Conservation (phyloP, 2,329 filamentous ascomycete genomes). For the Penicillium expansum region DNA sequence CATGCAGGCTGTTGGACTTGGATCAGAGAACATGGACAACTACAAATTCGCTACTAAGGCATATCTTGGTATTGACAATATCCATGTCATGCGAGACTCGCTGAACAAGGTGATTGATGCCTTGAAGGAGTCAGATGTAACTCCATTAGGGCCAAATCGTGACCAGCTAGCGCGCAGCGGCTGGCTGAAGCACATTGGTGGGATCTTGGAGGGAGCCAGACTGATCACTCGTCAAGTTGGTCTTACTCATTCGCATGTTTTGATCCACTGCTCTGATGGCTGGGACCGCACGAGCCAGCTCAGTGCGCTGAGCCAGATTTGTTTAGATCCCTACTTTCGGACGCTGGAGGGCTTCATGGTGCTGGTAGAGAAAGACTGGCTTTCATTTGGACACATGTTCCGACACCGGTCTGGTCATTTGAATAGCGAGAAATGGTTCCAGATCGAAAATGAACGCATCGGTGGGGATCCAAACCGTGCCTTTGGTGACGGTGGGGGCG, state of each 20-base stretch:
- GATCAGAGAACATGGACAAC: conserved; percentile 96
- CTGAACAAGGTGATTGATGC: conserved; percentile 83
- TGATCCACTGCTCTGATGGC: conserved; percentile 97
- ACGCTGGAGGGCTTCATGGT: conserved; percentile 94
- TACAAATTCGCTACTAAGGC: conserved; percentile 89
- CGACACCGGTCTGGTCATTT: conserved; percentile 84
- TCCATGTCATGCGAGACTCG: conserved; percentile 95
- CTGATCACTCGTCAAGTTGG: conserved; percentile 85
- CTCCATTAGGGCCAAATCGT: conserved; percentile 74
- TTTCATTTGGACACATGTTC: conserved; percentile 98
- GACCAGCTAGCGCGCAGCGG: conserved; percentile 78
- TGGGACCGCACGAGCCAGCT: conserved; percentile 98
- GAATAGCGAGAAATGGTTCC: conserved; percentile 91
- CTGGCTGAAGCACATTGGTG: conserved; percentile 87
- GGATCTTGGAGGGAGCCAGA: conserved; percentile 77
- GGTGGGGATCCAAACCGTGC: conserved; percentile 50
- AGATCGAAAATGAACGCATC: conserved; percentile 75
- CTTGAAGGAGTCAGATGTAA: conserved; percentile 87
- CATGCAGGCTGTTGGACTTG: conserved; percentile 89
- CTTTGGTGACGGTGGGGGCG: conserved; percentile 43
- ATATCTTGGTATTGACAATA: conserved; percentile 95
- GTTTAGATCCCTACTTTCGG: conserved; percentile 92
- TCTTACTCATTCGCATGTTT: conserved; percentile 86
- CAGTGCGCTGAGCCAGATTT: conserved; percentile 84
- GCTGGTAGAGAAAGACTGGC: conserved; percentile 93